Evolutionary conservation across 371 early-diverging fungal species (phyloP).

Genomic region (Blakeslea trispora): DNA sequence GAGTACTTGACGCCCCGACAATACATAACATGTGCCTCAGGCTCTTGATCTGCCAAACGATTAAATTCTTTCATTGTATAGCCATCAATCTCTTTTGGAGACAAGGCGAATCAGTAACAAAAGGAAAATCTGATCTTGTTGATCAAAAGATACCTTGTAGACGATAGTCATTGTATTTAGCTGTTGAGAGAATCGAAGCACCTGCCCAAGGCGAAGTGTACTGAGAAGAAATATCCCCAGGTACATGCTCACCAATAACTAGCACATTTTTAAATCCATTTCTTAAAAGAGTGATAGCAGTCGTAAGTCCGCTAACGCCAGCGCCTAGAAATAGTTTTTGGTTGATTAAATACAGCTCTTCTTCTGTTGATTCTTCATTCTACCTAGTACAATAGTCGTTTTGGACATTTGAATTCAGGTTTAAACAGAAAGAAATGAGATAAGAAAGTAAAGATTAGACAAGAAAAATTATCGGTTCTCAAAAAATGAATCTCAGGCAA

Average conservation of each 20-base stretch:
- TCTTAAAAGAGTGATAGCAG: constrained; percentile 57
- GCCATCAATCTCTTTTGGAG: constrained; percentile 35
- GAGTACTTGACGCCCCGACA: constrained; percentile 30
- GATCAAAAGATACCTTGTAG: constrained; percentile 27
- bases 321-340: constrained; percentile 50
- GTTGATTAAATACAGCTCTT: neutral
- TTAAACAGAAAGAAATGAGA: too few relatives aligned
- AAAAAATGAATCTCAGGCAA: too few relatives aligned
- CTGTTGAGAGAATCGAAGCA: constrained; percentile 44
- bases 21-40: constrained; percentile 38
- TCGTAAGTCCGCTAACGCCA: constrained; percentile 80
- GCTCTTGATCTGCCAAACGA: constrained; percentile 31
- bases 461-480: too few relatives aligned
- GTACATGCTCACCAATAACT: constrained; percentile 62
- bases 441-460: too few relatives aligned
- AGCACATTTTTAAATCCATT: constrained; percentile 56
- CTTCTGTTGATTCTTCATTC: too few relatives aligned
- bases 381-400: constrained; percentile 18
- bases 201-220: constrained; percentile 83
- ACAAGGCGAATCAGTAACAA: neutral
- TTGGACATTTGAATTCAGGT: constrained; percentile 2
- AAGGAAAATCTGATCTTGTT: neutral
- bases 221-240: constrained; percentile 51
- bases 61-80: constrained; percentile 38
- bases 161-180: constrained; percentile 29